phyloP scores from a whole-genome alignment of 2,329 filamentous ascomycete species.

The Colletotrichum agaves region DNA sequence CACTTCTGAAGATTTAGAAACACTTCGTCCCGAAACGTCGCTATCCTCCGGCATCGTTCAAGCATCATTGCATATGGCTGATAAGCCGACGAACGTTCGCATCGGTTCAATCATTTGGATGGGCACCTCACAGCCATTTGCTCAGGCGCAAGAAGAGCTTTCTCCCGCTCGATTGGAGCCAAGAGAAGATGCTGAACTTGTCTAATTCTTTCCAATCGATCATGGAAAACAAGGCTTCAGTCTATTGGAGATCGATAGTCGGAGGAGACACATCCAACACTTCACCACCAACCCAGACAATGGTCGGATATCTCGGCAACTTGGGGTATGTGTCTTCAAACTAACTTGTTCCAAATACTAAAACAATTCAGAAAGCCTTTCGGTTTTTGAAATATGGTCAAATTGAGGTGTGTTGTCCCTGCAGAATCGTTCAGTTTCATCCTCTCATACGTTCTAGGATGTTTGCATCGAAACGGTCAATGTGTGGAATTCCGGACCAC shows the following conservation, averaged over 20 bases:
- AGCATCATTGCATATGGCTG: neutral
- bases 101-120: neutral
- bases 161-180: neutral
- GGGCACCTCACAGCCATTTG: neutral
- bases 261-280: neutral
- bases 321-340: neutral
- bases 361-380: conserved; percentile 5
- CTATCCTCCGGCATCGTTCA: neutral
- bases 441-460: neutral
- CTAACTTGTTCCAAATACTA: neutral
- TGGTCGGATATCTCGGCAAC: neutral
- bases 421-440: neutral
- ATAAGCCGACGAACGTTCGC: neutral
- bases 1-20: neutral
- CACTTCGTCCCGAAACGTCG: neutral
- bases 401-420: neutral
- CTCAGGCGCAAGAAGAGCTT: neutral
- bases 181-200: neutral
- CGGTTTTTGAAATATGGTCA: neutral
- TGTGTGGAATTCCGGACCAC: neutral
- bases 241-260: neutral
- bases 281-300: neutral
- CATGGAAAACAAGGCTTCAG: neutral
- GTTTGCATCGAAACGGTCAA: neutral
- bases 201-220: neutral